Evolutionary conservation across 2,329 filamentous ascomycete species (phyloP).

Genomic region (Exophiala calicioides): DNA sequence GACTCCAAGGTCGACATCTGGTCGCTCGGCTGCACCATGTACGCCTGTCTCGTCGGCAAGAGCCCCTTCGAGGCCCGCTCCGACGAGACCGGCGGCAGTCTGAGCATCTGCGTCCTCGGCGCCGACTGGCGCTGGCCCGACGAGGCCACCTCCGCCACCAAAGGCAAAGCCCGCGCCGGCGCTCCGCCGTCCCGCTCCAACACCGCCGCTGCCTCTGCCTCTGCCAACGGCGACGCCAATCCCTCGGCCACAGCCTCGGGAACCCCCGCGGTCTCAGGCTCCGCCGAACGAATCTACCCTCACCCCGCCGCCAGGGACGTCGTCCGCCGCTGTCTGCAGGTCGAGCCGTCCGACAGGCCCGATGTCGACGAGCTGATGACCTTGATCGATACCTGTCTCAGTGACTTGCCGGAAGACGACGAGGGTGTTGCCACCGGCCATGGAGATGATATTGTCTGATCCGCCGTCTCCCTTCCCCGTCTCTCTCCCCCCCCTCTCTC

Average conservation of each 20-base stretch:
- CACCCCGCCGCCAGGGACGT: constrained; percentile 83
- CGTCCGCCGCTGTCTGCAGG: constrained; percentile 79
- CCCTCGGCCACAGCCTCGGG: constrained; percentile 11
- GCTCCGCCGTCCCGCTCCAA: constrained; percentile 19
- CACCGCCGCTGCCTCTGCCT: too few relatives aligned
- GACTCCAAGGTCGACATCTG: constrained; percentile 98
- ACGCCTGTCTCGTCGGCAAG: constrained; percentile 94
- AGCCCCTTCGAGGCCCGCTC: constrained; percentile 94
- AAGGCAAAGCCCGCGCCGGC: constrained; percentile 56
- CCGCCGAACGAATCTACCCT: constrained; percentile 55
- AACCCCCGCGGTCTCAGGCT: constrained; percentile 33
- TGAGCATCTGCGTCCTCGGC: constrained; percentile 88
- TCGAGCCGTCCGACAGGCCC: constrained; percentile 85
- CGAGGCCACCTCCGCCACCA: constrained; percentile 67
- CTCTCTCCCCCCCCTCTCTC: too few relatives aligned
- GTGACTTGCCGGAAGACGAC: constrained; percentile 25
- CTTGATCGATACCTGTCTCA: constrained; percentile 72
- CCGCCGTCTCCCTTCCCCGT: too few relatives aligned
- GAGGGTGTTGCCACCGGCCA: constrained; percentile 15
- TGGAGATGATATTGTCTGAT: constrained; percentile 12
- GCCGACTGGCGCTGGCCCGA: constrained; percentile 98
- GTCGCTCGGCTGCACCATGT: constrained; percentile 96
- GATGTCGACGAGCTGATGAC: constrained; percentile 81
- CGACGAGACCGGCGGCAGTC: constrained; percentile 90
- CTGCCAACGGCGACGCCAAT: constrained; percentile 35